A percentile compares a stretch with the other conserved stretches of the same genome.
phyloP scores from a whole-genome alignment of 2,329 filamentous ascomycete genomes.

The Cercospora brassicicola region DNA sequence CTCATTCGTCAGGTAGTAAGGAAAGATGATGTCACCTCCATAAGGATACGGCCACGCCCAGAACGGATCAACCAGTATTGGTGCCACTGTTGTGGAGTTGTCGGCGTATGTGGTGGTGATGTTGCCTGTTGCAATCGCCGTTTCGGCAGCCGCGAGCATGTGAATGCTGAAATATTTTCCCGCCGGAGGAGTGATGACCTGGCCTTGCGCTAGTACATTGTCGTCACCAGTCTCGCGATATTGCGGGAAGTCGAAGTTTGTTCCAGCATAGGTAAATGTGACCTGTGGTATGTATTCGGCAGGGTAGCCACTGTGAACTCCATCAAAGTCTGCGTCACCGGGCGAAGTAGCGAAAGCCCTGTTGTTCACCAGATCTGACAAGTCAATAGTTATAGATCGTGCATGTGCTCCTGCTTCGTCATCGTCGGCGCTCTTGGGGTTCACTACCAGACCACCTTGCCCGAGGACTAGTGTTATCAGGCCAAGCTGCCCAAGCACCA shows the following conservation, averaged over 20 bases:
- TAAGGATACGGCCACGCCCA: conserved; percentile 41
- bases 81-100: conserved; percentile 38
- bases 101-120: conserved; percentile 45
- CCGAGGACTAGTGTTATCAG: conserved; percentile 21
- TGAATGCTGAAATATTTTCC: conserved; percentile 43
- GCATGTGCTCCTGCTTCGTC: conserved; percentile 21
- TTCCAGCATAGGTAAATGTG: conserved; percentile 42
- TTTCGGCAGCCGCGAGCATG: conserved; percentile 46
- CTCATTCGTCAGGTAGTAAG: conserved; percentile 42
- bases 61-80: not conserved
- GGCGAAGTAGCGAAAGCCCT: conserved; percentile 41
- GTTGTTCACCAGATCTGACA: conserved; percentile 38
- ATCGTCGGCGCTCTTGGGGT: conserved; percentile 34
- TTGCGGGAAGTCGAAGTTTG: conserved; percentile 42
- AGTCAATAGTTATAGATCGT: conserved; percentile 30
- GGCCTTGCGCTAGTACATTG: conserved; percentile 43
- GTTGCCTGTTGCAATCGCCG: conserved; percentile 41
- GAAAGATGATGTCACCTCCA: conserved; percentile 45
- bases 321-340: conserved; percentile 42
- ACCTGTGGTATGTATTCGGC: conserved; percentile 40
- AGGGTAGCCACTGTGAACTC: conserved; percentile 41
- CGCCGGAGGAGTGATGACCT: conserved; percentile 37
- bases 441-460: conserved; percentile 34
- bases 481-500: conserved; percentile 11
- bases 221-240: conserved; percentile 42